Evolutionary conservation across 495 filamentous ascomycete genomes (phyloP).

Genomic region (Aspergillus heteromorphus): DNA sequence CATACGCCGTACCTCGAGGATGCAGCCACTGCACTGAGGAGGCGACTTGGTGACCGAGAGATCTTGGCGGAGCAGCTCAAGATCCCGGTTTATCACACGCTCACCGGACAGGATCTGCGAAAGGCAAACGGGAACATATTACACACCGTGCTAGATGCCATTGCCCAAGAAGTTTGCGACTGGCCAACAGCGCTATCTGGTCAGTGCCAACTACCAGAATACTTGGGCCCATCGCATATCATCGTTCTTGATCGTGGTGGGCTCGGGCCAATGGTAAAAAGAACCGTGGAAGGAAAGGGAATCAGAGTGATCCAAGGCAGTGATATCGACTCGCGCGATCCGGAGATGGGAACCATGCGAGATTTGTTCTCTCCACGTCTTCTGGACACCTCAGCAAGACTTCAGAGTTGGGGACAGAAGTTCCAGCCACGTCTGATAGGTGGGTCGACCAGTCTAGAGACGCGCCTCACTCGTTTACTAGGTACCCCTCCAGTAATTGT

Average conservation of each 20-base stretch:
- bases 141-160: slow-evolving; percentile 16
- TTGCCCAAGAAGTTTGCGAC: slow-evolving; percentile 19
- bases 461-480: slow-evolving; percentile 30
- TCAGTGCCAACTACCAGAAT: too few species aligned
- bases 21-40: slow-evolving; percentile 14
- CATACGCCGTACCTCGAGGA: slow-evolving; percentile 26
- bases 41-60: slow-evolving; percentile 9
- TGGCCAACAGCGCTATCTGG: slow-evolving; percentile 11
- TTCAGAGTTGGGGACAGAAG: slow-evolving; percentile 18
- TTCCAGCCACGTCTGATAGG: slow-evolving; percentile 21
- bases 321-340: slow-evolving; percentile 15
- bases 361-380: slow-evolving; percentile 15
- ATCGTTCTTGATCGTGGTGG: slow-evolving; percentile 19
- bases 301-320: slow-evolving; percentile 13
- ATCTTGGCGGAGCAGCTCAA: slow-evolving; percentile 16
- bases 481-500: slow-evolving; percentile 36
- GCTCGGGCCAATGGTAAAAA: slow-evolving; percentile 11
- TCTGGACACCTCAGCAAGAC: slow-evolving; percentile 8
- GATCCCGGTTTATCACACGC: slow-evolving; percentile 33
- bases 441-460: slow-evolving; percentile 19
- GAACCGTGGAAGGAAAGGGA: slow-evolving; percentile 12
- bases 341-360: slow-evolving; percentile 14
- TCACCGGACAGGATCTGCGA: slow-evolving; percentile 24
- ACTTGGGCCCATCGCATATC: slow-evolving; percentile 8
- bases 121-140: slow-evolving; percentile 12